Conservation (phyloP, 208 protist genomes). For the Crithidia expoeki region DNA sequence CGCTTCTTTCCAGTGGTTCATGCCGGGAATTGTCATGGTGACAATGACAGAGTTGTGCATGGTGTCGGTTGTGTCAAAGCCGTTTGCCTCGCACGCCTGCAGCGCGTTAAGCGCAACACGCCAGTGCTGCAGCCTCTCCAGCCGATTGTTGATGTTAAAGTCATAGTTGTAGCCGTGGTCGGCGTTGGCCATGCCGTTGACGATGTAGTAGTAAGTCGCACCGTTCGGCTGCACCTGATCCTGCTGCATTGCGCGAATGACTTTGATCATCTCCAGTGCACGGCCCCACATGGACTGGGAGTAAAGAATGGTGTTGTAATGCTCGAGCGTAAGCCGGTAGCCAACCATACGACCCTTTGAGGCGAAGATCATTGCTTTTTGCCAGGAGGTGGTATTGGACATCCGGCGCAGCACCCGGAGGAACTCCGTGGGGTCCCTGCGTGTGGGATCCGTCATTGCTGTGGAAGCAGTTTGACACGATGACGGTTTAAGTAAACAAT, state of each 20-base stretch:
- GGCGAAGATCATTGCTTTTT: conserved; percentile 92
- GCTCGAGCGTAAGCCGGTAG: conserved; percentile 84
- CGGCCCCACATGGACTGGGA: conserved; percentile 91
- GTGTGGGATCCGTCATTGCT: conserved; percentile 88
- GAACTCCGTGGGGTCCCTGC: conserved; percentile 91
- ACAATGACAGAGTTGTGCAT: conserved; percentile 93
- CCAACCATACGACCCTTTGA: conserved; percentile 91
- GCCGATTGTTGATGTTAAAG: conserved; percentile 88
- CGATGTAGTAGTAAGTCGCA: conserved; percentile 91
- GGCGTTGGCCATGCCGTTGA: conserved; percentile 92
- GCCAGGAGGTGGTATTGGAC: conserved; percentile 88
- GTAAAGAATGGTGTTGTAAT: conserved; percentile 93
- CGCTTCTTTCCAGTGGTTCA: conserved; percentile 88
- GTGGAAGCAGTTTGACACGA: background rate
- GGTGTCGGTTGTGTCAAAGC: conserved; percentile 90
- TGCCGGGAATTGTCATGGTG: conserved; percentile 86
- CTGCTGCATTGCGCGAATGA: conserved; percentile 89
- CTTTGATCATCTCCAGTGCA: conserved; percentile 87
- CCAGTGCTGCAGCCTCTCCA: conserved; percentile 92
- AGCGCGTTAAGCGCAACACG: conserved; percentile 87
- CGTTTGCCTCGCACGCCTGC: conserved; percentile 86
- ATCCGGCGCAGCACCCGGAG: conserved; percentile 89
- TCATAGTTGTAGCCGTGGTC: conserved; percentile 92
- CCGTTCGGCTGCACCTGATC: conserved; percentile 88
- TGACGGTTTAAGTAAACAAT: background rate